Evolutionary conservation across 2,329 filamentous ascomycete species (phyloP).

Genomic region (Claviceps capensis): DNA sequence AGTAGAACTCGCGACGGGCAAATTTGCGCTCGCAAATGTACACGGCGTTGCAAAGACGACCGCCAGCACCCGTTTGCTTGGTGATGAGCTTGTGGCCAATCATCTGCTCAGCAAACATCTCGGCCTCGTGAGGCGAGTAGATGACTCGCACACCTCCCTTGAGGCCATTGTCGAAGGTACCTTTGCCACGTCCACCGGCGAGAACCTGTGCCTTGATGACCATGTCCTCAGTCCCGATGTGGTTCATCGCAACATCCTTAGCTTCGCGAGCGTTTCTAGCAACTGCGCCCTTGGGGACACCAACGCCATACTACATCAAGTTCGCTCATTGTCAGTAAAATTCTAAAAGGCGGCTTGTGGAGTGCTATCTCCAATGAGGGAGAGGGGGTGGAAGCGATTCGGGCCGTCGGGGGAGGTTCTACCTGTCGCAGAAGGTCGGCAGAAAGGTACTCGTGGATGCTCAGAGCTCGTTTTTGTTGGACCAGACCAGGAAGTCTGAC

Average conservation of each 20-base stretch:
- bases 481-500: constrained; percentile 48
- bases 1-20: constrained; percentile 96
- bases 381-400: neutral
- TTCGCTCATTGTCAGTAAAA: constrained; percentile 7
- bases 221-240: constrained; percentile 89
- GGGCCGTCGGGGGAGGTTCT: constrained; percentile 15
- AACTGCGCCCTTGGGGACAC: constrained; percentile 80
- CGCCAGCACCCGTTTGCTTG: constrained; percentile 92
- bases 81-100: constrained; percentile 99
- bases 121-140: constrained; percentile 91
- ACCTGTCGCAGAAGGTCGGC: constrained; percentile 74
- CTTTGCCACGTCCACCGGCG: constrained; percentile 94
- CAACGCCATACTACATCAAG: constrained; percentile 67
- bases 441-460: constrained; percentile 97
- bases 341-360: neutral
- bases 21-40: constrained; percentile 99
- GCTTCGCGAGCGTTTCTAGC: constrained; percentile 76
- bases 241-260: constrained; percentile 68
- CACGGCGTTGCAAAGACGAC: constrained; percentile 90
- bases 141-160: constrained; percentile 98
- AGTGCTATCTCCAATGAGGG: neutral
- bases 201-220: constrained; percentile 99
- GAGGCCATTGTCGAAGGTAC: constrained; percentile 92
- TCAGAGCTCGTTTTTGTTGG: constrained; percentile 78
- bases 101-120: constrained; percentile 98